Conservation (phyloP, 2,329 filamentous ascomycete genomes). For the Ceratocystis huliohia region DNA sequence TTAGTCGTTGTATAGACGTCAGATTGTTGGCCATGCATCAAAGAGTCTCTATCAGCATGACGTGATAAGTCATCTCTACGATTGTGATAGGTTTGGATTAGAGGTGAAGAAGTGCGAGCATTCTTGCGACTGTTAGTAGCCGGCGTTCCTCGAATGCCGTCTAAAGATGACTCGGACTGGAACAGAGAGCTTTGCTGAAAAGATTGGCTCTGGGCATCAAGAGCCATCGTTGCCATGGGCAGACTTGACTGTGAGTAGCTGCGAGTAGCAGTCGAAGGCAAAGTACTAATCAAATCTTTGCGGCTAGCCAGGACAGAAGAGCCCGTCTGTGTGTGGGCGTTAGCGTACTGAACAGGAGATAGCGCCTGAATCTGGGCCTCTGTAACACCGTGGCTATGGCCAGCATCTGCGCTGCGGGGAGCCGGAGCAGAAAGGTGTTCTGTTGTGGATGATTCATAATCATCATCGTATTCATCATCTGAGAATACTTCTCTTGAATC, state of each 20-base stretch:
- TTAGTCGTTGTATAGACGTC: slow-evolving; percentile 19
- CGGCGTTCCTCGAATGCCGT: neutral
- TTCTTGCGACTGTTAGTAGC: neutral
- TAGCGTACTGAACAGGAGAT: slow-evolving; percentile 11
- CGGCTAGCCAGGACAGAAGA: slow-evolving; percentile 16
- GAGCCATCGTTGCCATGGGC: neutral
- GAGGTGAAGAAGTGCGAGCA: slow-evolving; percentile 9
- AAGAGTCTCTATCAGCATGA: neutral
- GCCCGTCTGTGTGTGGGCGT: slow-evolving; percentile 17
- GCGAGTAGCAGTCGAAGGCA: neutral
- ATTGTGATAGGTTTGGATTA: slow-evolving; percentile 13
- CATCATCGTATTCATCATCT: slow-evolving; percentile 16
- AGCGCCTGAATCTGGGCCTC: slow-evolving; percentile 13
- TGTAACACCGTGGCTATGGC: slow-evolving; percentile 4
- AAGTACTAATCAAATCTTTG: neutral
- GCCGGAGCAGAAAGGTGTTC: neutral
- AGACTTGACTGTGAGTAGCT: neutral
- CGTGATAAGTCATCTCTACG: neutral
- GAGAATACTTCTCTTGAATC: slow-evolving; percentile 7
- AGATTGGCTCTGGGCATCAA: neutral
- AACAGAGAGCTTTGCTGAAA: slow-evolving; percentile 17
- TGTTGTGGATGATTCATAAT: slow-evolving; percentile 11
- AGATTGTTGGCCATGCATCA: slow-evolving; percentile 6
- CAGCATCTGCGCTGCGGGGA: neutral
- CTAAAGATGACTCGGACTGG: slow-evolving; percentile 12